phyloP scores from a whole-genome alignment of 306 rosid species.

The Cicer arietinum region DNA sequence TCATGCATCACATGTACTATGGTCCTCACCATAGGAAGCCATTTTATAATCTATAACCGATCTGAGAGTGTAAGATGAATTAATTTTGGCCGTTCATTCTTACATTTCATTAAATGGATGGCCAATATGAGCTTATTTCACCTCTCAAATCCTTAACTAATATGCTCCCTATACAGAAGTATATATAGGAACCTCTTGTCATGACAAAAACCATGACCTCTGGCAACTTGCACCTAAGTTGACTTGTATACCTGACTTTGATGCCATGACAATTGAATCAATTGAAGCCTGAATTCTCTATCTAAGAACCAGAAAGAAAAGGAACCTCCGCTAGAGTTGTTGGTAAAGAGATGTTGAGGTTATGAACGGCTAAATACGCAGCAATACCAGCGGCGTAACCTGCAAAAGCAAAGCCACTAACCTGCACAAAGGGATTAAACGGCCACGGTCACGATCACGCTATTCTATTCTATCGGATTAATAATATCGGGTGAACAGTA shows the following conservation, averaged over 20 bases:
- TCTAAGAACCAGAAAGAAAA: conserved; percentile 66
- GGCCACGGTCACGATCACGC: neutral
- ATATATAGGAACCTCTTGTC: conserved; percentile 13
- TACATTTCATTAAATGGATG: neutral
- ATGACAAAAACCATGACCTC: conserved; percentile 30
- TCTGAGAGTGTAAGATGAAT: neutral
- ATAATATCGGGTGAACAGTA: neutral
- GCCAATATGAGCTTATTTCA: conserved; percentile 11
- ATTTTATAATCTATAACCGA: too few species aligned
- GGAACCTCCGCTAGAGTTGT: conserved; percentile 78
- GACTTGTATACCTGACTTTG: conserved; percentile 29
- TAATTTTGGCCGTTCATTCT: neutral
- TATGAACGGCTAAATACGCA: conserved; percentile 70
- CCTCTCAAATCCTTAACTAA: neutral
- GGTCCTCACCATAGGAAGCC: too few species aligned
- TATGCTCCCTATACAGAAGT: neutral
- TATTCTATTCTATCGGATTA: conserved; percentile 5
- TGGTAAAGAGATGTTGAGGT: conserved; percentile 67
- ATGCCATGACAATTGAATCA: conserved; percentile 36
- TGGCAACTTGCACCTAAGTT: neutral
- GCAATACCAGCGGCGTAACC: conserved; percentile 94
- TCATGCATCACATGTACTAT: neutral
- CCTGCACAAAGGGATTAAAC: conserved; percentile 57
- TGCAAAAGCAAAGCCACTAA: conserved; percentile 92
- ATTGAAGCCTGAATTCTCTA: conserved; percentile 33